phyloP scores from a whole-genome alignment of 1,139 yeast species.

The Ogataea hybrid region DNA sequence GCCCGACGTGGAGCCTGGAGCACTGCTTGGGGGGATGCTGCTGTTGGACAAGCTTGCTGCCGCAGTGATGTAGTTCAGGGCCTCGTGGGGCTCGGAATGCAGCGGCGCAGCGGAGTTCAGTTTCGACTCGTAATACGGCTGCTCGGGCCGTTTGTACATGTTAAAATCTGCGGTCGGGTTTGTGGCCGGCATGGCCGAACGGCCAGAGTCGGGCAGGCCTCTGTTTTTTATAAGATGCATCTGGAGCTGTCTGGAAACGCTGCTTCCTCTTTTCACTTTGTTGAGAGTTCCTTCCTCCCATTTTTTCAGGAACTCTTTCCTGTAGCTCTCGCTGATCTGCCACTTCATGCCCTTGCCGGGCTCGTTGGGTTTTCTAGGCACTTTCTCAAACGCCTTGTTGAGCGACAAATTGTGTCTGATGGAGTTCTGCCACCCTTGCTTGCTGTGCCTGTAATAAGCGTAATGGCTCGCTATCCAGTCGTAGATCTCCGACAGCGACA shows the following conservation, averaged over 20 bases:
- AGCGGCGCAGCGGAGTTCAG: constrained; percentile 11
- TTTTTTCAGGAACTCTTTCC: constrained; percentile 78
- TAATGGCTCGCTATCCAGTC: constrained; percentile 85
- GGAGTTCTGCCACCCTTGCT: constrained; percentile 81
- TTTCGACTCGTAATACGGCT: constrained; percentile 13
- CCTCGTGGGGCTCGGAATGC: constrained; percentile 22
- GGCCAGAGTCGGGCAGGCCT: constrained; percentile 53
- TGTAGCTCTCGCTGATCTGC: constrained; percentile 87
- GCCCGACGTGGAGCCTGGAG: constrained; percentile 10
- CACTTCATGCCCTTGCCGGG: constrained; percentile 99
- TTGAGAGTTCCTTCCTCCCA: constrained; percentile 72
- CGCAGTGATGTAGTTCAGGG: constrained; percentile 25
- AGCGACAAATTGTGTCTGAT: constrained; percentile 59
- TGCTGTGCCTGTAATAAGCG: constrained; percentile 87
- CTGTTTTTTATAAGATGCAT: constrained; percentile 71
- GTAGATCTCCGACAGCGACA: constrained; percentile 88
- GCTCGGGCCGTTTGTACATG: constrained; percentile 13
- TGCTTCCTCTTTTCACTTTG: constrained; percentile 75
- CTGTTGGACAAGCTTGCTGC: constrained; percentile 21
- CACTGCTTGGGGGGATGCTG: constrained; percentile 7
- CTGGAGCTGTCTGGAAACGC: constrained; percentile 75
- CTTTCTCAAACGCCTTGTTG: constrained; percentile 77
- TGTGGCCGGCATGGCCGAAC: constrained; percentile 22
- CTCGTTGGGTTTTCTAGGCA: constrained; percentile 90
- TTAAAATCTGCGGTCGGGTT: constrained; percentile 11